Base-by-base conservation (phyloP, 345 rosid species). In the Lagerstroemia speciosa region DNA sequence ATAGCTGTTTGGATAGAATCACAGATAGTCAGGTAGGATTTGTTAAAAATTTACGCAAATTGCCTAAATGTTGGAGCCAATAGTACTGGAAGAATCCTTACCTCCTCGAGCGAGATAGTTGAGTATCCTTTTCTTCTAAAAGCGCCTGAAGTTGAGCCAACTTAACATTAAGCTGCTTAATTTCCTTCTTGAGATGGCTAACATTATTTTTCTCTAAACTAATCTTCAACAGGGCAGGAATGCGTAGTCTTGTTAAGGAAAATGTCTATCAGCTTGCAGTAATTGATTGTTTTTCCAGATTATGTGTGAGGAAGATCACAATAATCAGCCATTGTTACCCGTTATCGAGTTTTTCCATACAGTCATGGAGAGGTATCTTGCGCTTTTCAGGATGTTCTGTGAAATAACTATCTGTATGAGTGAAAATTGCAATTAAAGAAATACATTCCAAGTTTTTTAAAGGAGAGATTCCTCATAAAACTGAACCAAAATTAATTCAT, bases 221-320 rank as follows among this genome's bases (percentile, higher is more conserved):
- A 50, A 88, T 78, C 79, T 78, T 88, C 83, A 88, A 69, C 36
- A 88, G 79, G 79, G 90, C 76, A 32, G 93, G 93, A 67, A 88
- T 77, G 72, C 87, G 86, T 81, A 82, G 76, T 50, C 70, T 75
- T 60, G 86, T 84, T 78, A 88, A 85, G 88, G 80, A 76, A 36
- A 63, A 29, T 69, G 55, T 64, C 78, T 62, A 53, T 64, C 34
- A 31, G 65, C 50, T 33, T 11, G 20, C 67, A 73, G 48, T 32
- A 20, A 24, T 41, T 50, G 66, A 53, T 33, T 38, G 33, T 72
- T 30, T 57, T 26, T 29, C 63, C 17, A 26, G 31, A 29, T 17
- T 27, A 41, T 31, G 31, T 40, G 20, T 11, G 19, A 58, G 34
- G 34, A 58, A 58, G 33, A 12, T 26, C 16, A 58, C 19, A 58